These are phyloP conservation scores for Tephrocybe sp. DNA, from an alignment of 768 basidiomycete species.

Conservation along the genomic window DNA sequence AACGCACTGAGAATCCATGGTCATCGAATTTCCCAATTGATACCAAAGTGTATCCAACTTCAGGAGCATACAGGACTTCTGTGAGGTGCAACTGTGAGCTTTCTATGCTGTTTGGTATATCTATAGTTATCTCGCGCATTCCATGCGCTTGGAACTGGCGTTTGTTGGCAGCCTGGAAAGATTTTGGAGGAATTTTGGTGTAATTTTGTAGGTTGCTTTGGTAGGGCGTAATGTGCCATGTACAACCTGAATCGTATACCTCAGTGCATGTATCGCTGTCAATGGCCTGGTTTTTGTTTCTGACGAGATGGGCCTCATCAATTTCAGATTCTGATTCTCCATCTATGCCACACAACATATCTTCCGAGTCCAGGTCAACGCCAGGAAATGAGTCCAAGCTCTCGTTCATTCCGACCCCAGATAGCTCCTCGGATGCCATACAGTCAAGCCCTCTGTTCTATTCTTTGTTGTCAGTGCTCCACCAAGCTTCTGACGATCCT, in stretches of 20 bases:
- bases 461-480: too few species aligned
- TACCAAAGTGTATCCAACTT: slow-evolving; percentile 33
- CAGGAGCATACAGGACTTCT: slow-evolving; percentile 34
- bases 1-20: slow-evolving; percentile 23
- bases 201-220: too few species aligned
- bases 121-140: slow-evolving; percentile 26
- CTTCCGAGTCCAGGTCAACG: too few species aligned
- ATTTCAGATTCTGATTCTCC: neutral
- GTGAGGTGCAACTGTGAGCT: slow-evolving; percentile 21
- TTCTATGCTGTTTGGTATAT: slow-evolving; percentile 30
- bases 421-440: too few species aligned
- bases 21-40: slow-evolving; percentile 35
- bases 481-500: too few species aligned
- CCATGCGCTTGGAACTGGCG: slow-evolving; percentile 27
- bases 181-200: slow-evolving; percentile 18
- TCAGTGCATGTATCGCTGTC: slow-evolving; percentile 7
- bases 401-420: too few species aligned
- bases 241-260: slow-evolving; percentile 27
- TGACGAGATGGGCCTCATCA: neutral
- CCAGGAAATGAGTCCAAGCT: too few species aligned
- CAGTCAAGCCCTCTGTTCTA: too few species aligned
- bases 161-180: slow-evolving; percentile 29
- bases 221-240: slow-evolving; percentile 28
- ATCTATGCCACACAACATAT: too few species aligned
- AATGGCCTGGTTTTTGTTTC: neutral